Evolutionary conservation across 768 basidiomycete genomes (phyloP), one percentile per base, ranked within the genome.

Genomic region (Phanerodontia chrysosporium): DNA sequence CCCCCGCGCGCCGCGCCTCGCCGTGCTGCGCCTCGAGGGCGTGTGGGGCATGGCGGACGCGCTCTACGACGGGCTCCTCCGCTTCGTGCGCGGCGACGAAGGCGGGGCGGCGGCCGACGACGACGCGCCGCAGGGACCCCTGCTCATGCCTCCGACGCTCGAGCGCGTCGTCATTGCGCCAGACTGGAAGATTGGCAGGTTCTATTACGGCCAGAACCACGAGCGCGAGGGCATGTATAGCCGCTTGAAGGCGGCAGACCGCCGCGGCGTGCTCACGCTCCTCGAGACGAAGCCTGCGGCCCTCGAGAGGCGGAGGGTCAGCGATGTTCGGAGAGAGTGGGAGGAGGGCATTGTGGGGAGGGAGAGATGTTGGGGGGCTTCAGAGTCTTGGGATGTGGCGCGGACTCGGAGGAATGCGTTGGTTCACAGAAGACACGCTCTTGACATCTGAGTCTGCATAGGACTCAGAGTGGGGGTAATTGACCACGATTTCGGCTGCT

Each of bases 1-100:
- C 13, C 28, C n/a, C 42, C 60, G 57, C 52, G 49, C 56, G 7
- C 60, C 56, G 30, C 8, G 16, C 13, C 51, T 61, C 39, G 42
- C 49, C 25, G 45, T 46, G 21, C 49, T 61, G n/a, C 60, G 60
- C 2, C 42, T 61, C 27, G 51, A 55, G 7, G 59, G 21, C 21
- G 35, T 51, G 4, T 22, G 18, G 25, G 32, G 8, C 25, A 24
- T 59, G 9, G 12, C 55, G 22, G 27, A 45, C 44, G 55, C 10
- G 44, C 22, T 57, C 7, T 24, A 1, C 53, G 39, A 13, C 44
- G 24, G 16, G 21, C 24, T 57, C 25, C 18, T 18, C 25, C 25
- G 28, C n/a, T 14, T 45, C 28, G 18, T 45, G 44, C 44, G 18
- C 13, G 36, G 32, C 18, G 39, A 18, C 39, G 13, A 25, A 29